These are phyloP conservation scores for Beverwykella pulmonaria DNA, from an alignment of 495 filamentous ascomycete genomes.

Conservation along the genomic window DNA sequence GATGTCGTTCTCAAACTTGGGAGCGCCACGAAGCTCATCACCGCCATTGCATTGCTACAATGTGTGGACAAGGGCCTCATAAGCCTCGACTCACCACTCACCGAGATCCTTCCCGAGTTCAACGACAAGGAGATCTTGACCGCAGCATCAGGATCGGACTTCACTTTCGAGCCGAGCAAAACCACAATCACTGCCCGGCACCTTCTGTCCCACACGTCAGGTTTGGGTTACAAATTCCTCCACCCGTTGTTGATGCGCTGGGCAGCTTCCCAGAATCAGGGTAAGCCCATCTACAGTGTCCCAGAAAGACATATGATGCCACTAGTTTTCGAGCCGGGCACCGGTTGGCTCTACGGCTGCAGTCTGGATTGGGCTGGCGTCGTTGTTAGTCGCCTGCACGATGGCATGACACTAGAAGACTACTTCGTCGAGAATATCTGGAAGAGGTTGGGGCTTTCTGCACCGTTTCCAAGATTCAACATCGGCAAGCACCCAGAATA, in stretches of 20 bases:
- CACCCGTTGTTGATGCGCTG: too few relatives aligned
- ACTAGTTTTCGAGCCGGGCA: background rate
- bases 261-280: too few relatives aligned
- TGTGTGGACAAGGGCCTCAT: conserved; percentile 11
- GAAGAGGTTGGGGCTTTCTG: conserved; percentile 12
- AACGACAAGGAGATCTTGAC: conserved; percentile 7
- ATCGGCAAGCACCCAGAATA: background rate
- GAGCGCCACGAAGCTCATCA: conserved; percentile 8
- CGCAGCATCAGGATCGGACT: conserved; percentile 3
- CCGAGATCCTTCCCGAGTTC: conserved; percentile 11
- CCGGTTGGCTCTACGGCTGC: conserved; percentile 6
- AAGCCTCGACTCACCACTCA: conserved; percentile 7
- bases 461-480: conserved; percentile 5
- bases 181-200: too few relatives aligned
- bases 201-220: too few relatives aligned
- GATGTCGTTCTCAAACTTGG: too few relatives aligned
- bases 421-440: conserved; percentile 10
- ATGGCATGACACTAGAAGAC: conserved; percentile 6
- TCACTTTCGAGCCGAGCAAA: background rate
- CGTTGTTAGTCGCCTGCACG: conserved; percentile 5
- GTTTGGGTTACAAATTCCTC: background rate
- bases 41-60: conserved; percentile 14
- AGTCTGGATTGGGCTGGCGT: conserved; percentile 14
- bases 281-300: too few relatives aligned
- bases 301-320: too few relatives aligned